Base-by-base conservation (phyloP, 2,329 filamentous ascomycete genomes). In the Penicillium occitanis region DNA sequence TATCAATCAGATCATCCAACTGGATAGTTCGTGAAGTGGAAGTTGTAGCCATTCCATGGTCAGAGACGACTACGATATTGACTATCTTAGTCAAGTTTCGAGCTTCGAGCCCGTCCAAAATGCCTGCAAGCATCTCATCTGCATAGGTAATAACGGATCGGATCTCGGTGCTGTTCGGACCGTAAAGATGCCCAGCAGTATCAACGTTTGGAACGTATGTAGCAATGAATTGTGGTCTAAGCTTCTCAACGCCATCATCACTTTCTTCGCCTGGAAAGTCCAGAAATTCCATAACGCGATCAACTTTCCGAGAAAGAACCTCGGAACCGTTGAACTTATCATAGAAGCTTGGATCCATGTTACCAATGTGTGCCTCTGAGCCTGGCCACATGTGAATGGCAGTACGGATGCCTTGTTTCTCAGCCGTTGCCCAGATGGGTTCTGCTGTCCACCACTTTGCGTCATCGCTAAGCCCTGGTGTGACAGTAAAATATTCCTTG, bases 311-410 rank as follows among this genome's bases (percentile, higher is more conserved):
- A 0, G 86, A 76, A 1, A 99, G 84, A 37, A 82, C 75, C 79
- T 97, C 93, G 0, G 89, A 86, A 8, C 87, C 89, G 71, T 97
- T 94, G 80, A 87, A 99, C 72, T 88, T 90, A 80, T 98, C 95
- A 59, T 98, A 77, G 73, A 92, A 92, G 10, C 87, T 89, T 2
- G 93, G 92, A 69, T 93, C 88, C 19, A 89, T 82, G n/a, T 85
- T 83, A 13, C 87, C 84, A 68, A 96, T 90, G 75, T 92, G 89
- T 5, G 93, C 93, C 79, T 99, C 95, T 51, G 91, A 96, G 1
- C 95, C 95, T 1, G 95, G 95, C 95, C 95, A 99, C 95, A 99
- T 99, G 76, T 99, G 95, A 30, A 99, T 88, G 0, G 92, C 95
- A 35, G 89, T 88, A 65, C 87, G 86, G 37, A 96, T 83, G 5